These are phyloP conservation scores for Yarrowia sp. DNA, from an alignment of 805 yeast species.

Conservation along the genomic window DNA sequence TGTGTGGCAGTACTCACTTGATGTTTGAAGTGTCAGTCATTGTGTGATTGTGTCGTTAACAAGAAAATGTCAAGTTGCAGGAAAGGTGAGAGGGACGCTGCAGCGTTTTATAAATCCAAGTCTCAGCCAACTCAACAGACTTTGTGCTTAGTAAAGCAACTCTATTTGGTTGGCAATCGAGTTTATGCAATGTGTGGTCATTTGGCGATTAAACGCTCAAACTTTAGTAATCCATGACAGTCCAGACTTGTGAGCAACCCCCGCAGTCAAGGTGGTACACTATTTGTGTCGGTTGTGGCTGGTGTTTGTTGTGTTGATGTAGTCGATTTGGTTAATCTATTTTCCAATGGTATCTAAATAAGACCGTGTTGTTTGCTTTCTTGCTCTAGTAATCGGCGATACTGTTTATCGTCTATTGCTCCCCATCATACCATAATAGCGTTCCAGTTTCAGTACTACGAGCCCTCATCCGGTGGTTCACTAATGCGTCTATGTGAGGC, in stretches of 20 bases:
- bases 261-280: background rate
- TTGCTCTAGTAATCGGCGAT: background rate
- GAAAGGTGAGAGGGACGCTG: slow-evolving; percentile 14
- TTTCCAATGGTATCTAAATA: background rate
- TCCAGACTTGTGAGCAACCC: slow-evolving; percentile 1
- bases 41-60: slow-evolving; percentile 20
- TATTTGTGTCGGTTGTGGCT: background rate
- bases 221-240: slow-evolving; percentile 15
- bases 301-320: background rate
- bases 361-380: background rate
- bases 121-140: slow-evolving; percentile 21
- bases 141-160: slow-evolving; percentile 18
- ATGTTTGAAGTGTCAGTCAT: slow-evolving; percentile 25
- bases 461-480: background rate
- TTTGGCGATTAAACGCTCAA: slow-evolving; percentile 20
- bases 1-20: slow-evolving; percentile 20
- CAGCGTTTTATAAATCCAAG: slow-evolving; percentile 16
- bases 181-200: slow-evolving; percentile 21
- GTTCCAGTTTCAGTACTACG: background rate
- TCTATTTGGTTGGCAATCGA: slow-evolving; percentile 15
- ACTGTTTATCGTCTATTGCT: background rate
- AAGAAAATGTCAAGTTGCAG: slow-evolving; percentile 17
- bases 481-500: background rate
- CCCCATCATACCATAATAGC: slow-evolving; percentile 5
- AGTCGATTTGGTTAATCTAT: background rate